Conservation (phyloP, 1,139 yeast species). For the Scheffersomyces parashehatae region DNA sequence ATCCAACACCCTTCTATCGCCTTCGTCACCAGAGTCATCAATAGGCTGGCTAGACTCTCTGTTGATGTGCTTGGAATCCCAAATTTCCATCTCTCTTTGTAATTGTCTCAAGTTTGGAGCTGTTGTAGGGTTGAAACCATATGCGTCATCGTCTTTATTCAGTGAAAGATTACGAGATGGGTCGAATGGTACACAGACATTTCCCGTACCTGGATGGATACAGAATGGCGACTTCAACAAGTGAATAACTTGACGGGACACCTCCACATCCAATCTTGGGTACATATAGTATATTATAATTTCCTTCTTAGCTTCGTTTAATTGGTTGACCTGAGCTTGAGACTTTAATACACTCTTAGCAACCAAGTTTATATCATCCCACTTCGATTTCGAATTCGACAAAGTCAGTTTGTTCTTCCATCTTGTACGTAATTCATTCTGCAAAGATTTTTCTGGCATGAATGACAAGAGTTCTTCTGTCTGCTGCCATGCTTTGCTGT, state of each 20-base stretch:
- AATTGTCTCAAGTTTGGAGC: slow-evolving; percentile 77
- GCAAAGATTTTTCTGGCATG: slow-evolving; percentile 60
- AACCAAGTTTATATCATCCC: slow-evolving; percentile 76
- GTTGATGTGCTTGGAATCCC: slow-evolving; percentile 36
- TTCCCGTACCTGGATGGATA: slow-evolving; percentile 97
- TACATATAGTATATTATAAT: slow-evolving; percentile 77
- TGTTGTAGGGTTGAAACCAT: slow-evolving; percentile 71
- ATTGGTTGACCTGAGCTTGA: slow-evolving; percentile 40
- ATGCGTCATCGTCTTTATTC: slow-evolving; percentile 37
- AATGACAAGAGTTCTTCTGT: slow-evolving; percentile 58
- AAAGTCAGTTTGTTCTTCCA: slow-evolving; percentile 36
- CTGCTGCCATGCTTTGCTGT: slow-evolving; percentile 44
- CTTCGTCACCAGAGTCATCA: slow-evolving; percentile 25
- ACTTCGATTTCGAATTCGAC: slow-evolving; percentile 53
- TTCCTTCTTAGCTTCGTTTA: slow-evolving; percentile 80
- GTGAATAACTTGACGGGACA: slow-evolving; percentile 86
- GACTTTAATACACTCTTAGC: slow-evolving; percentile 50
- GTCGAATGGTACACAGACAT: slow-evolving; percentile 93
- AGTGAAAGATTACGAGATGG: slow-evolving; percentile 41
- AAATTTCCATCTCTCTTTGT: slow-evolving; percentile 53
- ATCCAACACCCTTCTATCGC: slow-evolving; percentile 32
- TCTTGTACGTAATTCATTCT: slow-evolving; percentile 49
- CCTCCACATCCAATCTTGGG: slow-evolving; percentile 92
- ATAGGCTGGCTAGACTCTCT: slow-evolving; percentile 27
- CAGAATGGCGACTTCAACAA: slow-evolving; percentile 97